A percentile compares a stretch with the other conserved stretches of the same genome.
phyloP scores from a whole-genome alignment of 2,329 filamentous ascomycete species.

The Stachybotrys chartarum region DNA sequence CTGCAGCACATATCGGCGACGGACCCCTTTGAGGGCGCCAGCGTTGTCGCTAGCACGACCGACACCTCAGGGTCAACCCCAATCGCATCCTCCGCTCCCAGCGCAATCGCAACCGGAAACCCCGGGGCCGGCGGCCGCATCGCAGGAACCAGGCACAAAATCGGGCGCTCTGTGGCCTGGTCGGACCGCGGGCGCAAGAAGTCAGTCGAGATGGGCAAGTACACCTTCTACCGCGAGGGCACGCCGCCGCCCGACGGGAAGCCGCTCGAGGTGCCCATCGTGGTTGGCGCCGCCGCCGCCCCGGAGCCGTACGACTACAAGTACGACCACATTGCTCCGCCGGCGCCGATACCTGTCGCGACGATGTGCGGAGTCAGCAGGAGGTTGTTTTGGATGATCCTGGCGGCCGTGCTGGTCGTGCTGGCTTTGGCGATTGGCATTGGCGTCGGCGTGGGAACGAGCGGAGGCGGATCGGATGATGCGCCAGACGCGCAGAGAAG shows the following conservation, averaged over 20 bases:
- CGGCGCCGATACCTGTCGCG: conserved; percentile 12
- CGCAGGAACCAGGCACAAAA: background rate
- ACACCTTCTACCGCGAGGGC: conserved; percentile 32
- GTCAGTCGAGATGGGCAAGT: conserved; percentile 9
- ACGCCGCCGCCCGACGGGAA: conserved; percentile 24
- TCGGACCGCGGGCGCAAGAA: background rate
- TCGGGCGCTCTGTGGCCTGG: background rate
- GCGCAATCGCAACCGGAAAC: background rate
- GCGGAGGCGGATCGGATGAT: background rate
- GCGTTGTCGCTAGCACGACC: background rate
- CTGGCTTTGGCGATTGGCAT: conserved; percentile 24
- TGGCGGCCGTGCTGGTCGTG: conserved; percentile 16
- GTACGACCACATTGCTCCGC: conserved; percentile 14
- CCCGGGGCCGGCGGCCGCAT: background rate
- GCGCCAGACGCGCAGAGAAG: background rate
- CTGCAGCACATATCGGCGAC: background rate
- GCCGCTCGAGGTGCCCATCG: conserved; percentile 1
- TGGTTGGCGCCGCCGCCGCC: conserved; percentile 8
- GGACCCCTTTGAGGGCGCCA: background rate
- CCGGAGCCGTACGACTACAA: conserved; percentile 14
- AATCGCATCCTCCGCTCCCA: background rate
- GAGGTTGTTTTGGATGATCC: conserved; percentile 28
- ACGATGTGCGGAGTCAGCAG: conserved; percentile 17
- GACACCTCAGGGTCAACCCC: background rate
- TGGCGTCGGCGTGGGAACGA: conserved; percentile 28